Evolutionary conservation across 1,284 basidiomycete genomes (phyloP), one percentile per base, ranked within the genome.

Genomic region (Agaricales sp.): DNA sequence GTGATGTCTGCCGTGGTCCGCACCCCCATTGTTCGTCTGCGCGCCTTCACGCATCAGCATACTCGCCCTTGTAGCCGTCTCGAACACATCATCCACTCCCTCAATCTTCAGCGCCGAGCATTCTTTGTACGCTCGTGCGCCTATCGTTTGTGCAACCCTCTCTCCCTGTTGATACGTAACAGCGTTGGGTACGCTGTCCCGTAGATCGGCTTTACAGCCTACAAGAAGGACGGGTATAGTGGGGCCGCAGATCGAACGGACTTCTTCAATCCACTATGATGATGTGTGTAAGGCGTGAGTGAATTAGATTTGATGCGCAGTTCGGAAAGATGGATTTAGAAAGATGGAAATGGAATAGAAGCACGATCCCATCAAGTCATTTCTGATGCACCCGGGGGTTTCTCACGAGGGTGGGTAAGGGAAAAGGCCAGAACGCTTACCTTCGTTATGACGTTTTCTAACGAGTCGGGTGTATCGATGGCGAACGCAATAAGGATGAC

Each of bases 401-500:
- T 8, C 11, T 8, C 11, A 35, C 30, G 8, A n/a, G 24, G 46
- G 49, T 46, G 35, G 41, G 43, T 50, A 43, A 44, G 44, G 38
- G 44, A 26, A 43, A 24, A 35, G 30, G 48, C 21, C 43, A 23
- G 43, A 25, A 37, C 3, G 54, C 69, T 54, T 60, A 87, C 91
- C 78, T 98, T 97, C 54, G 87, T 84, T 16, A 83, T 78, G 16
- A 98, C 94, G 67, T 98, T 98, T 58, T 98, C 95, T 53, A 98
- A 72, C 46, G 92, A 95, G 68, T 98, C 95, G 22, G 92, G 93
- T 18, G 93, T 93, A 68, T 98, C 95, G 62, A 99, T 85, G 43
- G 91, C 80, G 62, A 95, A 99, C 19, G 93, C 94, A 61, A 99
- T 98, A 55, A 99, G 79, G 64, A 99, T 97, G 61, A 99, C 92